Conservation (phyloP, 129 eudicot genomes). For the Saposhnikovia divaricata region DNA sequence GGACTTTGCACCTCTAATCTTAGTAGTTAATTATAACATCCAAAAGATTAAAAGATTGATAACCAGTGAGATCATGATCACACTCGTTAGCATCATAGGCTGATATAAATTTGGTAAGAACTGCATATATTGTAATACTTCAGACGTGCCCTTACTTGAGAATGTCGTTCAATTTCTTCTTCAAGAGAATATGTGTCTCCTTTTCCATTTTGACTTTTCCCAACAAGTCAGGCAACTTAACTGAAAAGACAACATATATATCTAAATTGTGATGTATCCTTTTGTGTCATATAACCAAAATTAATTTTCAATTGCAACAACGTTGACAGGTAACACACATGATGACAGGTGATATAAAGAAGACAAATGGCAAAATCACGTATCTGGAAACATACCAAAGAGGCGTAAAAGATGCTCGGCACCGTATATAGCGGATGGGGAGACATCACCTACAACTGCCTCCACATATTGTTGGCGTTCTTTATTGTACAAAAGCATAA, state of each 20-base stretch:
- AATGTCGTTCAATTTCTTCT: constrained; percentile 71
- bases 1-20: neutral
- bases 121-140: neutral
- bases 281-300: neutral
- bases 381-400: constrained; percentile 57
- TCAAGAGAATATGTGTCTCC: constrained; percentile 56
- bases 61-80: neutral
- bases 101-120: neutral
- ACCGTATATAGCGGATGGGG: constrained; percentile 84
- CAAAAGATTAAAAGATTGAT: neutral
- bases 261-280: constrained; percentile 1
- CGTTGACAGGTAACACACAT: neutral
- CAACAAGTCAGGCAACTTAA: constrained; percentile 81
- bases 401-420: constrained; percentile 96
- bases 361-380: neutral
- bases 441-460: constrained; percentile 45
- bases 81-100: neutral
- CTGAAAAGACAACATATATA: constrained; percentile 38
- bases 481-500: constrained; percentile 71
- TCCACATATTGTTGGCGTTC: constrained; percentile 81
- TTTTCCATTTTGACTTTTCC: constrained; percentile 70
- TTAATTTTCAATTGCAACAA: neutral
- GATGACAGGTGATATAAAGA: neutral
- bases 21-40: neutral
- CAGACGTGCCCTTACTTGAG: constrained; percentile 48